phyloP scores from a whole-genome alignment of 73 alveolate species.

The Stentor coeruleus region DNA sequence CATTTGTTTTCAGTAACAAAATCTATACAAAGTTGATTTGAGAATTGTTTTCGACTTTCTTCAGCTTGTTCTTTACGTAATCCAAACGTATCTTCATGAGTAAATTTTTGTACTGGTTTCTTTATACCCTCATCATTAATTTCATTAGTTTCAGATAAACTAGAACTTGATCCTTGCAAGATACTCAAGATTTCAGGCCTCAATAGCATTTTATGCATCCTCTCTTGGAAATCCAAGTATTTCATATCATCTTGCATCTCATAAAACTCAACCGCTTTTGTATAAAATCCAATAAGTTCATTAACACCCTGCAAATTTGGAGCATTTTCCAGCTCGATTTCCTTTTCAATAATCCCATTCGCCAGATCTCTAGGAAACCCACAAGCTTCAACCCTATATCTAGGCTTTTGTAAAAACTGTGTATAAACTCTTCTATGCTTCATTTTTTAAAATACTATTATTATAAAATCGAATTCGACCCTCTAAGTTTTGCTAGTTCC shows the following conservation, averaged over 20 bases:
- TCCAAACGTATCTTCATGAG: background rate
- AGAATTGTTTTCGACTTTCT: background rate
- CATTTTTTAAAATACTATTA: background rate
- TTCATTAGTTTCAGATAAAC: too few species aligned
- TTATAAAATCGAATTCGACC: background rate
- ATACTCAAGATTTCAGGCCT: background rate
- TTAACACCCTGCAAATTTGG: background rate
- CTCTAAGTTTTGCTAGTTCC: conserved; percentile 21
- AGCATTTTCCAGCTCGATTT: conserved; percentile 20
- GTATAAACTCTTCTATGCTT: background rate
- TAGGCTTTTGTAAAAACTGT: background rate
- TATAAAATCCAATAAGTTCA: background rate
- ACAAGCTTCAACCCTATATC: background rate
- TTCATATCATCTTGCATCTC: background rate
- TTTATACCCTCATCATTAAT: background rate
- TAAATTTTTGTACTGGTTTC: background rate
- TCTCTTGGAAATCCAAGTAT: background rate
- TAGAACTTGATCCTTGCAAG: background rate
- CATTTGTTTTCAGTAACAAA: background rate
- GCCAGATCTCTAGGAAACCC: background rate
- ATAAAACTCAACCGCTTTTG: background rate
- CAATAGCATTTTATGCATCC: conserved; percentile 8
- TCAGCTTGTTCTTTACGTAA: background rate
- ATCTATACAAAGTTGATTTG: background rate
- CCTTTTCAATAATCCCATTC: background rate